These are phyloP conservation scores for Erysiphe neolycopersici DNA, from an alignment of 2,329 filamentous ascomycete species.

Conservation along the genomic window DNA sequence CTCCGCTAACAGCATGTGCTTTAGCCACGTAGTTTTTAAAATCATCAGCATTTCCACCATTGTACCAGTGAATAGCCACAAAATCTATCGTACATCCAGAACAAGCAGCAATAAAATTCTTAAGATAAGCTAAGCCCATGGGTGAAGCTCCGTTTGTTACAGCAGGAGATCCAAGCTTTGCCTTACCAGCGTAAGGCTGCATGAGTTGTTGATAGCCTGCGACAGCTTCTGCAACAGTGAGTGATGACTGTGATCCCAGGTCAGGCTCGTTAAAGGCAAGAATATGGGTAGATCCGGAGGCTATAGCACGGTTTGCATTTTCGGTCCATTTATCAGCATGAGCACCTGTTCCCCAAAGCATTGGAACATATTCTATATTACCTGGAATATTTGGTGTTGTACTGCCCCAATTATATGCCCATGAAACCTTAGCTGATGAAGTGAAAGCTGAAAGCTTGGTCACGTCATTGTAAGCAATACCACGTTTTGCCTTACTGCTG, in stretches of 20 bases:
- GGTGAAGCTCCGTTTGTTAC: constrained; percentile 19
- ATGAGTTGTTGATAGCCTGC: constrained; percentile 18
- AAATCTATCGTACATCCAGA: constrained; percentile 19
- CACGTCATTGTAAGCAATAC: constrained; percentile 39
- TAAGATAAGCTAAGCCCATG: constrained; percentile 20
- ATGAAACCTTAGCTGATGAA: constrained; percentile 19
- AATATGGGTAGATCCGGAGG: constrained; percentile 25
- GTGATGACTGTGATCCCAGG: constrained; percentile 28
- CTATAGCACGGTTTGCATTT: constrained; percentile 25
- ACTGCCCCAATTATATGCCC: constrained; percentile 45
- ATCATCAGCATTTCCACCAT: constrained; percentile 12
- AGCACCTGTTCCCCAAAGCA: constrained; percentile 28
- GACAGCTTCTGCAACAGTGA: constrained; percentile 14
- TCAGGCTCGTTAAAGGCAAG: constrained; percentile 53
- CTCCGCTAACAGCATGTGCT: constrained; percentile 15
- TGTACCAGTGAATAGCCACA: constrained; percentile 22
- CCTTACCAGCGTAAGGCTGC: constrained; percentile 18
- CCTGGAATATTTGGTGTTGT: constrained; percentile 15
- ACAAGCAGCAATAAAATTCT: constrained; percentile 18
- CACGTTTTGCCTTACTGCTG: constrained; percentile 21
- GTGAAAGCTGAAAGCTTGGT: constrained; percentile 24
- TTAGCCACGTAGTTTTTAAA: constrained; percentile 19
- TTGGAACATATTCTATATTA: constrained; percentile 34
- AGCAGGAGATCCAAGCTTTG: constrained; percentile 19
- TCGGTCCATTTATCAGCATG: constrained; percentile 23